phyloP scores from a whole-genome alignment of 2,329 filamentous ascomycete genomes.

The Xylariales sp. region DNA sequence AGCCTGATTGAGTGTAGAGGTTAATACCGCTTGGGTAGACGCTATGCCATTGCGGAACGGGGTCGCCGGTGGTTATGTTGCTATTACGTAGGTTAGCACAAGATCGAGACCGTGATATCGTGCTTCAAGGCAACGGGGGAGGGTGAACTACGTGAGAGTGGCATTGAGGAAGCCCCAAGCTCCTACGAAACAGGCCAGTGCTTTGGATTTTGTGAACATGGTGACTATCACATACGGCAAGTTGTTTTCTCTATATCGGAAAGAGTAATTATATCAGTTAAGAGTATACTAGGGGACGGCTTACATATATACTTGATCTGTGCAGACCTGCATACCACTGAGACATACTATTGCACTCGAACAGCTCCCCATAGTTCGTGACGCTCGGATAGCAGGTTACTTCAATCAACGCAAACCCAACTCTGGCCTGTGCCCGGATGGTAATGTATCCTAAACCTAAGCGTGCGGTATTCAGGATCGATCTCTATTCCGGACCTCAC shows the following conservation, averaged over 20 bases:
- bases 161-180: conserved; percentile 3
- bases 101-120: no score
- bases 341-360: not conserved
- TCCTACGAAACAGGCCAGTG: not conserved
- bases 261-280: not conserved
- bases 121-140: not conserved
- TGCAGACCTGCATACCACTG: no score
- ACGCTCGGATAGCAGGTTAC: not conserved
- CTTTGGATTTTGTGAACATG: not conserved
- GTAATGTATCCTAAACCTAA: not conserved
- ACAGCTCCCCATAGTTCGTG: not conserved
- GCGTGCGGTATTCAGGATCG: not conserved
- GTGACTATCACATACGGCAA: not conserved
- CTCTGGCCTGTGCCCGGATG: not conserved
- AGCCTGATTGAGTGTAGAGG: not conserved
- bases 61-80: not conserved
- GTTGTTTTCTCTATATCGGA: not conserved
- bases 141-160: not conserved
- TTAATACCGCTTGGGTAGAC: not conserved
- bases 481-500: not conserved
- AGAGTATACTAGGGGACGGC: not conserved
- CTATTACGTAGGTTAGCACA: not conserved
- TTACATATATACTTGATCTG: not conserved
- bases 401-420: not conserved
- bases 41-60: not conserved